Evolutionary conservation across 2,329 filamentous ascomycete species (phyloP).

Genomic region (Colletotrichum somersetense): DNA sequence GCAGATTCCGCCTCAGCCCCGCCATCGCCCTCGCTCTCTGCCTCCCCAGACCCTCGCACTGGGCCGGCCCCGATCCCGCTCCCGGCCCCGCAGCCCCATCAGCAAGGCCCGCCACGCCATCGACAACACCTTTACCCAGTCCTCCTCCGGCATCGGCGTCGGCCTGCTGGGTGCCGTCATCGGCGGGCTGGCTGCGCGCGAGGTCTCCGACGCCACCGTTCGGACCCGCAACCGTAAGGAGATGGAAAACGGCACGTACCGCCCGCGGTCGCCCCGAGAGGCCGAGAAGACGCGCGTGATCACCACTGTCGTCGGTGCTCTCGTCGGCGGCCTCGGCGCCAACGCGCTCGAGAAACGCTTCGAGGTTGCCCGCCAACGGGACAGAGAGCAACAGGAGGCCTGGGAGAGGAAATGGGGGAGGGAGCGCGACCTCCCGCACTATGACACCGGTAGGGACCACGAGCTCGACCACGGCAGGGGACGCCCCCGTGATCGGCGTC

Average conservation of each 20-base stretch:
- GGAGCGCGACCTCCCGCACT: constrained; percentile 47
- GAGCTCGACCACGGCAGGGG: constrained; percentile 41
- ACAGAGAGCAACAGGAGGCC: constrained; percentile 48
- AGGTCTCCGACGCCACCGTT: constrained; percentile 59
- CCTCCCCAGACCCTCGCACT: constrained; percentile 34
- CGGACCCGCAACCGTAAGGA: constrained; percentile 45
- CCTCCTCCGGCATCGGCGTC: constrained; percentile 62
- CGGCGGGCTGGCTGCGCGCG: constrained; percentile 65
- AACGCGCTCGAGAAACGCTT: constrained; percentile 62
- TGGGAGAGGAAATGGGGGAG: constrained; percentile 52
- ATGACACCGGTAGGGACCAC: constrained; percentile 44
- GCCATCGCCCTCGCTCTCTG: constrained; percentile 41
- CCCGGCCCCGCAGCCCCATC: constrained; percentile 51
- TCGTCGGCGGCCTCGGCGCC: constrained; percentile 67
- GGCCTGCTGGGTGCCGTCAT: constrained; percentile 67
- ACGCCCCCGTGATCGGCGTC: constrained; percentile 39
- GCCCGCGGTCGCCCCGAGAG: constrained; percentile 40
- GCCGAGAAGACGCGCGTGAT: constrained; percentile 54
- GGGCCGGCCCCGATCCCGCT: constrained; percentile 44
- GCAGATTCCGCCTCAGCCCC: constrained; percentile 15
- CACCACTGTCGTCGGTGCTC: constrained; percentile 66
- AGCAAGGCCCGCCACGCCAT: constrained; percentile 57
- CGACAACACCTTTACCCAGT: constrained; percentile 62
- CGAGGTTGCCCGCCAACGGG: constrained; percentile 53
- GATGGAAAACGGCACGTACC: constrained; percentile 31